Base-by-base conservation (phyloP, 208 protist species). In the Acanthamoeba royreba region DNA sequence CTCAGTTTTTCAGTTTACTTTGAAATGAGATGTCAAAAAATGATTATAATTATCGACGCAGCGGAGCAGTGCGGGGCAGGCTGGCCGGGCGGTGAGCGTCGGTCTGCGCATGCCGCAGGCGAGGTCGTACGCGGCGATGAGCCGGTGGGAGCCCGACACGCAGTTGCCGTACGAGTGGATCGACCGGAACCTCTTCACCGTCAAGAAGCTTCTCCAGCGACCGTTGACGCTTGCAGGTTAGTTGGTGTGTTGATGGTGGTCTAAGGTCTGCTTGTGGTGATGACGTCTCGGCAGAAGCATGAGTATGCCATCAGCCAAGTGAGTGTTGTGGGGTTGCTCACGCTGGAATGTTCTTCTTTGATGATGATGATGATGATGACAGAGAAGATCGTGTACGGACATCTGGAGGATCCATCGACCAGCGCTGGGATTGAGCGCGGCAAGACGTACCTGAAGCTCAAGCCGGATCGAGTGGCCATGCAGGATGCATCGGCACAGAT, bases 401-500 rank as follows among this genome's bases (percentile, higher is more conserved):
- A 98, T 69, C 93, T 98, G 9, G 97, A 97, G 45, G 94, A 98
- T 40, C 92, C 96, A 45, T 28, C 2, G 33, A 22, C 40, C 74
- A 13, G 46, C 43, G 43, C 97, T 72, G 96, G 97, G 58, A 95
- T 98, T 53, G 94, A 96, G 45, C 92, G 97, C 74, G 97, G 97
- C 74, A 77, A 97, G 46, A 95, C 94, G 15, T 98, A 98, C 93
- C 94, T 98, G 25, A 96, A 97, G 47, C 95, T 98, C 17, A 47
- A 94, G 19, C 98, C 98, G 31, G 98, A 98, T 94, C 96, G 97
- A 77, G 98, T 98, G 52, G 96, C 96, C 61, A 97, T 98, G 96
- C 97, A 98, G 77, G 96, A 98, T 81, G 97, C 97, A 19, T 98
- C 97, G 28, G 96, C 97, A 17, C 98, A 98, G 93, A 98, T 98